phyloP scores from a whole-genome alignment of 2,329 filamentous ascomycete species.

The Botrytis byssoidea region DNA sequence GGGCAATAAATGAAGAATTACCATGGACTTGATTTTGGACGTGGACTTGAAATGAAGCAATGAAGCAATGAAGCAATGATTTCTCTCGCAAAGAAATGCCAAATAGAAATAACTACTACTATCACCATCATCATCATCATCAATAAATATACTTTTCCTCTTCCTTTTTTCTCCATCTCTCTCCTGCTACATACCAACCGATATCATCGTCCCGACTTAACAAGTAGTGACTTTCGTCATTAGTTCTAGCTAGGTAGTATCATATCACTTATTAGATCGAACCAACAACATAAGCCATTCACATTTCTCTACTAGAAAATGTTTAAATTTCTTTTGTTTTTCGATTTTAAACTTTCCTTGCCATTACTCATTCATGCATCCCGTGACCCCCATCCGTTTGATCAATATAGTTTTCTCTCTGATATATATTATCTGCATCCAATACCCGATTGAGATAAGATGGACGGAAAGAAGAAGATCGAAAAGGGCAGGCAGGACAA shows the following conservation, averaged over 20 bases:
- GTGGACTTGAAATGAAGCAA: too few species aligned
- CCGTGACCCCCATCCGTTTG: neutral
- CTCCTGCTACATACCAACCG: neutral
- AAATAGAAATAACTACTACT: neutral
- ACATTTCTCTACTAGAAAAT: neutral
- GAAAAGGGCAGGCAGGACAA: neutral
- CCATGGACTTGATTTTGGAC: neutral
- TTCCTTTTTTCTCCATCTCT: neutral
- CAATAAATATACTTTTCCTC: neutral
- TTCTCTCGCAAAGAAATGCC: neutral
- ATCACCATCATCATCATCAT: neutral
- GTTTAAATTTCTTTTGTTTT: neutral
- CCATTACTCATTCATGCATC: neutral
- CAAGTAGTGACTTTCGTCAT: neutral
- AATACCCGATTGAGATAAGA: constrained; percentile 2
- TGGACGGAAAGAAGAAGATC: neutral
- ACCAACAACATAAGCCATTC: neutral
- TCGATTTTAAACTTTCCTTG: neutral
- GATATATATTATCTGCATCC: neutral
- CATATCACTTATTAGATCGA: too few species aligned
- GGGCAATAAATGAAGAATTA: neutral
- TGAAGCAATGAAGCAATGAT: neutral
- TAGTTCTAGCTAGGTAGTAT: neutral
- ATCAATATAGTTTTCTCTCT: neutral
- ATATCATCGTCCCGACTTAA: neutral